A percentile compares a stretch with the other conserved stretches of the same genome.
Conservation (phyloP, 2,329 filamentous ascomycete species). For the Claviceps digitariae region DNA sequence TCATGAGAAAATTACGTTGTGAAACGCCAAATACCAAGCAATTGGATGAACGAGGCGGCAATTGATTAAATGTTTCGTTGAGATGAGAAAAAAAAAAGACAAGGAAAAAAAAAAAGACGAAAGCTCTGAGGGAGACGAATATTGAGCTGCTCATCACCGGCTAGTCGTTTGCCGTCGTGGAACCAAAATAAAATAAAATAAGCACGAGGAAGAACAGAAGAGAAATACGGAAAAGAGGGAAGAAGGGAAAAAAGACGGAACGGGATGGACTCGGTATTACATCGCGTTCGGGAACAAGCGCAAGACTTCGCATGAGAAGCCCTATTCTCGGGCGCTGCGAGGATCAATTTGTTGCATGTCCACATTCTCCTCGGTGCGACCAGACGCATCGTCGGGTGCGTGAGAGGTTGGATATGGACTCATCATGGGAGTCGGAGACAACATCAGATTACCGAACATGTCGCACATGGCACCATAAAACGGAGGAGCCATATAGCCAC, state of each 20-base stretch:
- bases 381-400: background rate
- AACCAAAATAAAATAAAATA: background rate
- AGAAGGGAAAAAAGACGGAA: background rate
- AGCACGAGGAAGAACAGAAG: background rate
- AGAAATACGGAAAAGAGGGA: background rate
- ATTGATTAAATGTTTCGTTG: background rate
- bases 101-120: background rate
- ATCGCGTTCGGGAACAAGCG: background rate
- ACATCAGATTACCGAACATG: constrained; percentile 10
- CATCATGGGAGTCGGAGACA: constrained; percentile 12
- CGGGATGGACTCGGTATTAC: background rate
- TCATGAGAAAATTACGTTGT: too few relatives aligned
- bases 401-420: constrained; percentile 4
- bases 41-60: background rate
- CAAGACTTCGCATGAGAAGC: background rate
- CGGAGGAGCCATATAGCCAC: constrained; percentile 10
- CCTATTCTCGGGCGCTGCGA: background rate
- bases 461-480: constrained; percentile 11
- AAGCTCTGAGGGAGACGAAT: background rate
- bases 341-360: background rate
- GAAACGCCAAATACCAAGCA: background rate
- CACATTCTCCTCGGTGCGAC: background rate
- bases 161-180: too few relatives aligned
- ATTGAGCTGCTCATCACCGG: background rate
- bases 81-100: background rate